These are phyloP conservation scores for Hypoxylon sp. DNA, from an alignment of 2,329 filamentous ascomycete species.

Conservation along the genomic window DNA sequence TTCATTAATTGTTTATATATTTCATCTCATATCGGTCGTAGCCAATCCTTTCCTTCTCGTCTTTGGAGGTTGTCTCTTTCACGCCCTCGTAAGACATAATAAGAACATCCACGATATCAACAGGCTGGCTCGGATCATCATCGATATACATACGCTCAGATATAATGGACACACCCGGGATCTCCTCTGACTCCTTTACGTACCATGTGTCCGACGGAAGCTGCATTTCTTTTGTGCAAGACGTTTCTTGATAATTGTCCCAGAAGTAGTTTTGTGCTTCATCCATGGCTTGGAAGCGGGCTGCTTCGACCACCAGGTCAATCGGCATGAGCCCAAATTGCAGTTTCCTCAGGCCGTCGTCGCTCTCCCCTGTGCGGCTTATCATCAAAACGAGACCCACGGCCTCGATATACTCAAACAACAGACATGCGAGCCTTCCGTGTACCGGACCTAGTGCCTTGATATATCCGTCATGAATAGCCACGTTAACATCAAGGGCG, in stretches of 20 bases:
- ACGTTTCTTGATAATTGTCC: slow-evolving; percentile 10
- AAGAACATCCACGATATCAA: slow-evolving; percentile 33
- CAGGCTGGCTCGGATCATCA: slow-evolving; percentile 21
- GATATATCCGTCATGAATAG: slow-evolving; percentile 25
- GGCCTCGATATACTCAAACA: slow-evolving; percentile 11
- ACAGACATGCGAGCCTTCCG: slow-evolving; percentile 7
- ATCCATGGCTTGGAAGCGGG: background rate
- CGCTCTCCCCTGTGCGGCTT: slow-evolving; percentile 6
- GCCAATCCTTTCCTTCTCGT: no score
- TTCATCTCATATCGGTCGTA: no score
- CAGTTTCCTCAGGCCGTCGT: slow-evolving; percentile 16
- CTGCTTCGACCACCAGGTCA: background rate
- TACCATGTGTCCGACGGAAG: slow-evolving; percentile 14
- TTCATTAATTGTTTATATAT: no score
- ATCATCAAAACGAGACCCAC: slow-evolving; percentile 14
- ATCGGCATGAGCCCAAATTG: slow-evolving; percentile 22
- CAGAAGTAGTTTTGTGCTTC: slow-evolving; percentile 9
- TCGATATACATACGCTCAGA: slow-evolving; percentile 30
- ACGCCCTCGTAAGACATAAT: no score
- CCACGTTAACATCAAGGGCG: slow-evolving; percentile 1
- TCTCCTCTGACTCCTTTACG: background rate
- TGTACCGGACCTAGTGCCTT: background rate
- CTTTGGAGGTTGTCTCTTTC: no score
- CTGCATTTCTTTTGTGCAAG: slow-evolving; percentile 6
- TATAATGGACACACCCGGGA: slow-evolving; percentile 15